Percentiles rank a stretch among this genome's conserved stretches.
phyloP scores from a whole-genome alignment of 1,139 yeast genomes.

The Maudiozyma humilis region DNA sequence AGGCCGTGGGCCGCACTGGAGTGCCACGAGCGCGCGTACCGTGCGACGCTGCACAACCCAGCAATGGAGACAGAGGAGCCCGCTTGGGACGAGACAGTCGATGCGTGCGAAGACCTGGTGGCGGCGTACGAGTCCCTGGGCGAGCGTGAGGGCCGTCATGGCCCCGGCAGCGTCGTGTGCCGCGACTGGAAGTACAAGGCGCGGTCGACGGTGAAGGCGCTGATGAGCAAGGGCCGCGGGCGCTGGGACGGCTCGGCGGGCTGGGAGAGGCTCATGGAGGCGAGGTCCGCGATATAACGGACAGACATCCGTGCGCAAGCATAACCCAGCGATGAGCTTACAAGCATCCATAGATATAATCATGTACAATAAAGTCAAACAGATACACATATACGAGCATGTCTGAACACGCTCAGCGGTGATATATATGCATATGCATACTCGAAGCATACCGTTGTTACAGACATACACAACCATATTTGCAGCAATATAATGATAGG shows the following conservation, averaged over 20 bases:
- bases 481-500: too few relatives aligned
- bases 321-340: too few relatives aligned
- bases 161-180: slow-evolving; percentile 78
- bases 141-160: slow-evolving; percentile 75
- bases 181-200: slow-evolving; percentile 89
- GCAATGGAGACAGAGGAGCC: slow-evolving; percentile 54
- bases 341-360: too few relatives aligned
- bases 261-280: slow-evolving; percentile 54
- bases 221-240: slow-evolving; percentile 70
- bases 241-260: slow-evolving; percentile 78
- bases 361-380: too few relatives aligned
- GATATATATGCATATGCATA: too few relatives aligned
- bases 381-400: too few relatives aligned
- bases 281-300: slow-evolving; percentile 36
- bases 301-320: not conserved
- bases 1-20: slow-evolving; percentile 85
- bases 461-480: too few relatives aligned
- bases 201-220: slow-evolving; percentile 57
- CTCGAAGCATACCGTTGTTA: too few relatives aligned
- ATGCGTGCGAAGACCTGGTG: slow-evolving; percentile 66
- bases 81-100: slow-evolving; percentile 76
- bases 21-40: slow-evolving; percentile 77
- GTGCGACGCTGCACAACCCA: slow-evolving; percentile 61
- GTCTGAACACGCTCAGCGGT: too few relatives aligned
- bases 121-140: slow-evolving; percentile 88